Percentiles rank a stretch among this genome's conserved stretches.
phyloP scores from a whole-genome alignment of 805 yeast genomes.

The Kuraishia cidri region DNA sequence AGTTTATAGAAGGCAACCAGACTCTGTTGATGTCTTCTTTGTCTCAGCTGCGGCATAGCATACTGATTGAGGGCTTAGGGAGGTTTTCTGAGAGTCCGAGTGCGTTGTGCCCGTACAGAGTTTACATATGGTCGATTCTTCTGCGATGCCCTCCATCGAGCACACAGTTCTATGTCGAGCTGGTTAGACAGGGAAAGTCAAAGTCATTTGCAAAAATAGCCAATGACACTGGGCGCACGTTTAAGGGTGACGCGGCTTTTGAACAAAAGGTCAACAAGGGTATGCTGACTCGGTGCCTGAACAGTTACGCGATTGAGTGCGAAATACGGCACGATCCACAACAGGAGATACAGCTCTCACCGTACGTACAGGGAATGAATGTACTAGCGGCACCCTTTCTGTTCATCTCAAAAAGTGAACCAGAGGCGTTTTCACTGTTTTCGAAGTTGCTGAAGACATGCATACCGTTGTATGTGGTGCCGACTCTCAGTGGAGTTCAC shows the following conservation, averaged over 20 bases:
- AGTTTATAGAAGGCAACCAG: conserved; percentile 33
- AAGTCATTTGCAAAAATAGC: conserved; percentile 59
- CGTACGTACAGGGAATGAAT: conserved; percentile 90
- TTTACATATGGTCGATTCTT: conserved; percentile 76
- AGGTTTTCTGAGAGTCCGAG: conserved; percentile 6
- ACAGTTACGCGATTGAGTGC: conserved; percentile 45
- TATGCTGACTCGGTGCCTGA: conserved; percentile 56
- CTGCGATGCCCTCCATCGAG: conserved; percentile 53
- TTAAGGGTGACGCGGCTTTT: conserved; percentile 65
- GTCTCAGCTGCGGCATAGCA: conserved; percentile 42
- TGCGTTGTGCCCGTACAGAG: conserved; percentile 58
- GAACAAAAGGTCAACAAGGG: conserved; percentile 61
- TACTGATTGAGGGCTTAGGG: conserved; percentile 36
- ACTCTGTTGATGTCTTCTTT: conserved; percentile 37
- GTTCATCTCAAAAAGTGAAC: conserved; percentile 69
- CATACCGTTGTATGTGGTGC: conserved; percentile 73
- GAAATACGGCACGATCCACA: conserved; percentile 9
- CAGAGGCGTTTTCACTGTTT: conserved; percentile 74
- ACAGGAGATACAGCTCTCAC: conserved; percentile 15
- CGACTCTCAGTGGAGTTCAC: conserved; percentile 74
- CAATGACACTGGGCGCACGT: conserved; percentile 80
- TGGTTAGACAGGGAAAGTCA: conserved; percentile 50
- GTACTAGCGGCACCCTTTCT: conserved; percentile 79
- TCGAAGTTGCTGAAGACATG: conserved; percentile 50
- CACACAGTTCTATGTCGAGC: conserved; percentile 42